These are phyloP conservation scores for Trypanosoma boissoni DNA, from an alignment of 208 protist species.

Conservation along the genomic window DNA sequence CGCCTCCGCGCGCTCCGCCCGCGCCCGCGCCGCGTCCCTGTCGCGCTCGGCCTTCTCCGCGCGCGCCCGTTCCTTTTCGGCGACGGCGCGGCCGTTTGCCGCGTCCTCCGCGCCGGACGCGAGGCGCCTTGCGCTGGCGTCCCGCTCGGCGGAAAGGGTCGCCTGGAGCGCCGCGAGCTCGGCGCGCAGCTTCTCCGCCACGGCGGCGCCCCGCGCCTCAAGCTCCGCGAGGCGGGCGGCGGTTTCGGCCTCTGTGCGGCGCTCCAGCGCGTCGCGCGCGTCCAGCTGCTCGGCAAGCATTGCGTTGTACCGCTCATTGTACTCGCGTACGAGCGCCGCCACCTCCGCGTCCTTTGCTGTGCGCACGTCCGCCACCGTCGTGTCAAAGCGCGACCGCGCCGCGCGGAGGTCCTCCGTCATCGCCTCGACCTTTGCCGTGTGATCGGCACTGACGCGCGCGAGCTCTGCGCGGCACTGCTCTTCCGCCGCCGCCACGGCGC, in stretches of 20 bases:
- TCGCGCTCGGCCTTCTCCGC: conserved; percentile 9
- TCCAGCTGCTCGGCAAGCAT: conserved; percentile 92
- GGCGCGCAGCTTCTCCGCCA: conserved; percentile 21
- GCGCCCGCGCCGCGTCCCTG: neutral
- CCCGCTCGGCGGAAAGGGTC: too few species aligned
- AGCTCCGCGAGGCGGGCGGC: conserved; percentile 17
- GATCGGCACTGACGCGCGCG: too few species aligned
- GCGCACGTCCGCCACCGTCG: conserved; percentile 22
- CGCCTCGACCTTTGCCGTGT: too few species aligned
- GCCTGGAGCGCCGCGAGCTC: neutral
- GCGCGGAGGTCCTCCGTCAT: neutral
- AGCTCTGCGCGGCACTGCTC: neutral
- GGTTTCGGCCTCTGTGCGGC: conserved; percentile 45
- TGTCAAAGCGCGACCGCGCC: neutral
- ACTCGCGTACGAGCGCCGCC: conserved; percentile 76
- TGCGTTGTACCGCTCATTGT: conserved; percentile 91
- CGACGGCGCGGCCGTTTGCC: neutral
- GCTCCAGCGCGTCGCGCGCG: conserved; percentile 68
- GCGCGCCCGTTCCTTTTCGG: conserved; percentile 18
- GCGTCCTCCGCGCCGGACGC: too few species aligned
- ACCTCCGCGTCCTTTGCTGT: conserved; percentile 67
- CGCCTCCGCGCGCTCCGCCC: conserved; percentile 9
- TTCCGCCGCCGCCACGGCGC: conserved; percentile 26
- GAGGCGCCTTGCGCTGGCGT: too few species aligned
- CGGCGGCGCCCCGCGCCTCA: conserved; percentile 16